Evolutionary conservation across 805 yeast genomes (phyloP).

Genomic region (Wickerhamomyces ciferrii): DNA sequence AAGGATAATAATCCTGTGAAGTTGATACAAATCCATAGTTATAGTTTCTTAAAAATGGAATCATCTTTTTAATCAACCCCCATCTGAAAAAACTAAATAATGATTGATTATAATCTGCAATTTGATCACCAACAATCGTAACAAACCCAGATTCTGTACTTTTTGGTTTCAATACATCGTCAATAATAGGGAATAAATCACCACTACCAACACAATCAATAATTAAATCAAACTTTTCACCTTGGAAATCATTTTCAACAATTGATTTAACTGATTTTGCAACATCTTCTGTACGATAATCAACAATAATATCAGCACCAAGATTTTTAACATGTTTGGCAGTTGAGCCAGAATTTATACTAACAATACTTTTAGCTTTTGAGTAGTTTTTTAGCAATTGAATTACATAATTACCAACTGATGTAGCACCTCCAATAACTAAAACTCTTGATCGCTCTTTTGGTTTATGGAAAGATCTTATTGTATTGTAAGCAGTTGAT

Average conservation of each 20-base stretch:
- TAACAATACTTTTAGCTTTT: constrained; percentile 46
- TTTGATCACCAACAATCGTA: constrained; percentile 53
- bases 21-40: constrained; percentile 21
- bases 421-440: constrained; percentile 70
- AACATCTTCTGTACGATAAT: constrained; percentile 44
- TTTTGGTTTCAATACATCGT: constrained; percentile 39
- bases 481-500: constrained; percentile 52
- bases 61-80: constrained; percentile 4
- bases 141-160: constrained; percentile 43
- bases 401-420: constrained; percentile 53
- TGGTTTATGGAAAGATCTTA: constrained; percentile 26
- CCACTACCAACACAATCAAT: constrained; percentile 62
- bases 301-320: constrained; percentile 43
- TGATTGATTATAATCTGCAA: constrained; percentile 22
- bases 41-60: constrained; percentile 11
- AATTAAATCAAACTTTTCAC: constrained; percentile 52
- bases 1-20: constrained; percentile 14
- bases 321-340: too few species aligned
- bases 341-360: constrained; percentile 47
- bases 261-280: constrained; percentile 20
- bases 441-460: constrained; percentile 45
- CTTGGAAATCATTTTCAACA: constrained; percentile 22
- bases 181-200: constrained; percentile 39
- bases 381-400: constrained; percentile 50
- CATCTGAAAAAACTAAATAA: constrained; percentile 3